phyloP scores from a whole-genome alignment of 106 monocot genomes.

The Cymbidium sinense region DNA sequence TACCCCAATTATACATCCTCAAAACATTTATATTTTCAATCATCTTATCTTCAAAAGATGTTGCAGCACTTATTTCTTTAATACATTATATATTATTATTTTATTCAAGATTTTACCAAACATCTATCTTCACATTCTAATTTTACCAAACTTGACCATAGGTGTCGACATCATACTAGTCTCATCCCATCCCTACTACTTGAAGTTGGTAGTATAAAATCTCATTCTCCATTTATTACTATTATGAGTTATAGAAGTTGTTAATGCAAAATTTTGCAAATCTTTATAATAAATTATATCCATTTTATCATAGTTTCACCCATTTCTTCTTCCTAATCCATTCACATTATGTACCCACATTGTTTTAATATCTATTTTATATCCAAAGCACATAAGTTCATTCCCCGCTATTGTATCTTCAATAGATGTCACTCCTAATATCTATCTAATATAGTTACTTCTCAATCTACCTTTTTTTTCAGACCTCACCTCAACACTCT shows the following conservation, averaged over 20 bases:
- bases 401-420: background rate
- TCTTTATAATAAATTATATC: too few relatives aligned
- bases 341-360: background rate
- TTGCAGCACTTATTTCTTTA: background rate
- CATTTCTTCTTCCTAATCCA: background rate
- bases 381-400: background rate
- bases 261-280: too few relatives aligned
- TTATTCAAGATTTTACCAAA: background rate
- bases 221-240: too few relatives aligned
- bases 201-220: too few relatives aligned
- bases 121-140: background rate
- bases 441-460: background rate
- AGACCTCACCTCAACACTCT: too few relatives aligned
- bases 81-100: too few relatives aligned
- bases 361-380: background rate
- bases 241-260: too few relatives aligned
- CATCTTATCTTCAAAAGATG: background rate
- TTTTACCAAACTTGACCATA: too few relatives aligned
- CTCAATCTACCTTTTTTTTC: background rate
- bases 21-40: background rate
- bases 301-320: background rate
- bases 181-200: too few relatives aligned
- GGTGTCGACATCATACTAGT: too few relatives aligned
- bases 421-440: background rate
- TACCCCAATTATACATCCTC: background rate